Conservation (phyloP, 768 basidiomycete genomes). For the Tubosaeta brunneosetosa region DNA sequence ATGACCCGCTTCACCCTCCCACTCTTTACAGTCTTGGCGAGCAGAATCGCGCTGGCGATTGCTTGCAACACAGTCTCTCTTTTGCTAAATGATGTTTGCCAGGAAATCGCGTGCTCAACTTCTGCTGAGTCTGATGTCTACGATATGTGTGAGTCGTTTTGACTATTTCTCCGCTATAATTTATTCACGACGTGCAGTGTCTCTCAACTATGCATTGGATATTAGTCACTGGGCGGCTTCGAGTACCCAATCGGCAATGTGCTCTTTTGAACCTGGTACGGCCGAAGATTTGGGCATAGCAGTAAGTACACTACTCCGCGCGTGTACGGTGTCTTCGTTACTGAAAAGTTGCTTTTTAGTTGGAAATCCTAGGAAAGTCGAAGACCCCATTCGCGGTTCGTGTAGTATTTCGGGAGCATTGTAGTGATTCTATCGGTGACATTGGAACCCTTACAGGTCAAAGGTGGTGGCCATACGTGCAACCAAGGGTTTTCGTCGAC, state of each 20-base stretch:
- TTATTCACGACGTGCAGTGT: slow-evolving; percentile 1
- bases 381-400: slow-evolving; percentile 28
- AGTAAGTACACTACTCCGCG: slow-evolving; percentile 25
- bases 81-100: neutral
- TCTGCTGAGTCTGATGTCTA: slow-evolving; percentile 45
- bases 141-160: slow-evolving; percentile 32
- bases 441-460: slow-evolving; percentile 30
- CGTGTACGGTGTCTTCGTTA: neutral
- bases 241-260: slow-evolving; percentile 42
- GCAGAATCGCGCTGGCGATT: neutral
- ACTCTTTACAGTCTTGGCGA: neutral
- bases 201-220: slow-evolving; percentile 35
- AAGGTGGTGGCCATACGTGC: too few species aligned
- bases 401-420: neutral
- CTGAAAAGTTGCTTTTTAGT: neutral
- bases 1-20: neutral
- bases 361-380: slow-evolving; percentile 37
- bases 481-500: too few species aligned
- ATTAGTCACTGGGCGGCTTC: slow-evolving; percentile 50
- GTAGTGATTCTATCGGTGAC: too few species aligned
- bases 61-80: neutral
- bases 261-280: slow-evolving; percentile 26
- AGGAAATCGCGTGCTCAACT: neutral
- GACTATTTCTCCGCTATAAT: neutral
- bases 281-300: slow-evolving; percentile 45